phyloP scores from a whole-genome alignment of 1,284 basidiomycete genomes.

The Rhizoctonia solani region DNA sequence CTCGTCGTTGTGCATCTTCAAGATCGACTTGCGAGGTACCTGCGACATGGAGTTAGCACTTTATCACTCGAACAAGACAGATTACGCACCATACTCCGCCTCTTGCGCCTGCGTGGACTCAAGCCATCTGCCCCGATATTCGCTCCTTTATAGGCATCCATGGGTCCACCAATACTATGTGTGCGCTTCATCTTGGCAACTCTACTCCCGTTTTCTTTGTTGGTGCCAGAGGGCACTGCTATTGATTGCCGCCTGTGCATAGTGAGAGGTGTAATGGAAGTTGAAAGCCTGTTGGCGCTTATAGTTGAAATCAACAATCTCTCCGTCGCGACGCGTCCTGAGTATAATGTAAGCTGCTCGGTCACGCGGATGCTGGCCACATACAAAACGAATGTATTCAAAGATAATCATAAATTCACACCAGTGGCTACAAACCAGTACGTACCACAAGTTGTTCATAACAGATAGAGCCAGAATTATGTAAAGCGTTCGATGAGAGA shows the following conservation, averaged over 20 bases:
- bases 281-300: not conserved
- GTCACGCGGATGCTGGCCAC: not conserved
- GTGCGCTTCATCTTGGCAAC: slow-evolving; percentile 29
- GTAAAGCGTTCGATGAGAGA: too few relatives aligned
- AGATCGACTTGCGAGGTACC: slow-evolving; percentile 42
- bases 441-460: too few relatives aligned
- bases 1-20: slow-evolving; percentile 37
- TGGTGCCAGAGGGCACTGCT: slow-evolving; percentile 16
- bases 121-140: slow-evolving; percentile 25
- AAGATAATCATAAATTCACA: not conserved
- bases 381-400: not conserved
- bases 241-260: slow-evolving; percentile 31
- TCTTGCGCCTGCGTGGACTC: slow-evolving; percentile 30
- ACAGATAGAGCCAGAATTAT: too few relatives aligned
- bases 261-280: not conserved
- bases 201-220: slow-evolving; percentile 16
- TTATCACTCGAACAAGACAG: not conserved
- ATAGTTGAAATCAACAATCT: slow-evolving; percentile 10
- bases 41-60: slow-evolving; percentile 12
- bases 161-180: slow-evolving; percentile 35
- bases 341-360: not conserved
- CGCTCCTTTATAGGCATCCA: slow-evolving; percentile 6
- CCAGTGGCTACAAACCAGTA: too few relatives aligned
- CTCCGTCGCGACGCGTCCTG: slow-evolving; percentile 21
- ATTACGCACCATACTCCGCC: slow-evolving; percentile 31